These are phyloP conservation scores for Boletus patriciae DNA, from an alignment of 768 basidiomycete genomes.

Conservation along the genomic window DNA sequence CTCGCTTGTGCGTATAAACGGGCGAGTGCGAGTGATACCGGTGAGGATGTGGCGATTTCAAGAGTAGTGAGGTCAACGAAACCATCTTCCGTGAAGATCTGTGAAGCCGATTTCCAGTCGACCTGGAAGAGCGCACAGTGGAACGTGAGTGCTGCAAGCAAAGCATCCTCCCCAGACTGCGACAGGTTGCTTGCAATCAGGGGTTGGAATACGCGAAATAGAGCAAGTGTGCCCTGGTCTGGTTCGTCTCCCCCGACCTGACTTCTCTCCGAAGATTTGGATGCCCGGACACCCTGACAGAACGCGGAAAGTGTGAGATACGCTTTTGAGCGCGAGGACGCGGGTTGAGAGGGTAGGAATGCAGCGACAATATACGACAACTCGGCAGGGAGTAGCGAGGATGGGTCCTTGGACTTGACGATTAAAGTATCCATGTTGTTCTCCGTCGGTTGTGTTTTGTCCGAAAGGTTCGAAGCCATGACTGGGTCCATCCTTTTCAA, in stretches of 20 bases:
- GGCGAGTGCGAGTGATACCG: conserved; percentile 60
- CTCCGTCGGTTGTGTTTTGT: background rate
- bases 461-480: conserved; percentile 12
- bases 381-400: conserved; percentile 52
- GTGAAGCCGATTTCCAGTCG: conserved; percentile 65
- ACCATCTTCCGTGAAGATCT: conserved; percentile 64
- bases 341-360: conserved; percentile 49
- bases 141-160: conserved; percentile 61
- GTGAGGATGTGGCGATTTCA: conserved; percentile 55
- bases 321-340: conserved; percentile 59
- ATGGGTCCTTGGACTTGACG: conserved; percentile 34
- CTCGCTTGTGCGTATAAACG: conserved; percentile 75
- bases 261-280: conserved; percentile 35
- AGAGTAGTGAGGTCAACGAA: conserved; percentile 62
- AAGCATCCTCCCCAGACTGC: conserved; percentile 52
- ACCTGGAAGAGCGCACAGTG: conserved; percentile 82
- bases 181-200: conserved; percentile 49
- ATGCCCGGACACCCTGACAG: conserved; percentile 57
- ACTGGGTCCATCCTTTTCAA: background rate
- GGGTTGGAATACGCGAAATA: conserved; percentile 53
- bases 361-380: conserved; percentile 49
- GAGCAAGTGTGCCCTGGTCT: conserved; percentile 48
- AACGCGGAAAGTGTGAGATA: conserved; percentile 68
- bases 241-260: conserved; percentile 38
- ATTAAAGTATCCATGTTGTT: conserved; percentile 33